These are phyloP conservation scores for Saccharomyces cerevisiae DNA, from an alignment of 805 yeast species.

Conservation along the genomic window DNA sequence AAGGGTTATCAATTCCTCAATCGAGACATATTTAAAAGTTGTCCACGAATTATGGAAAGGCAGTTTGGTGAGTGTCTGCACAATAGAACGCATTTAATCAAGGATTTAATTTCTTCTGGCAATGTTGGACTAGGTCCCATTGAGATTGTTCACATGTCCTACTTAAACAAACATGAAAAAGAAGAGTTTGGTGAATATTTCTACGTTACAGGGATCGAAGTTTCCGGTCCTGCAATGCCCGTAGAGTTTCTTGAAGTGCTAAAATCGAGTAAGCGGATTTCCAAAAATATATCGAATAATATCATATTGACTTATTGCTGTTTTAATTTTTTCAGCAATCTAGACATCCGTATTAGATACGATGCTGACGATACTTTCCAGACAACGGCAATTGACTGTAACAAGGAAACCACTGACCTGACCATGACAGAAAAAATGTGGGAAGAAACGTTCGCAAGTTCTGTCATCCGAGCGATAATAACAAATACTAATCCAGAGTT, in stretches of 20 bases:
- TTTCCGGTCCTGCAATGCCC: slow-evolving; percentile 39
- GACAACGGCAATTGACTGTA: slow-evolving; percentile 25
- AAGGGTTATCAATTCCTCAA: neutral
- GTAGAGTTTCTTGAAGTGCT: slow-evolving; percentile 39
- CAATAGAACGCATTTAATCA: slow-evolving; percentile 17
- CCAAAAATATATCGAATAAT: slow-evolving; percentile 13
- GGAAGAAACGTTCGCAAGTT: slow-evolving; percentile 55
- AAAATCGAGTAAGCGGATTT: slow-evolving; percentile 16
- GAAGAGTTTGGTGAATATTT: slow-evolving; percentile 47
- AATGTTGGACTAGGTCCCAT: slow-evolving; percentile 59
- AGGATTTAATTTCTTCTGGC: slow-evolving; percentile 11
- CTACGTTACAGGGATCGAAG: slow-evolving; percentile 40
- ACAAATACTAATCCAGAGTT: slow-evolving; percentile 46
- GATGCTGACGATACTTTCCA: slow-evolving; percentile 28
- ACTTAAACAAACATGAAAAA: slow-evolving; percentile 31
- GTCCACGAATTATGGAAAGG: slow-evolving; percentile 24
- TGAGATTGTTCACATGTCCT: slow-evolving; percentile 47
- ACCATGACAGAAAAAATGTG: slow-evolving; percentile 36
- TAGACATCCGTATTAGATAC: slow-evolving; percentile 65
- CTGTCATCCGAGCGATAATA: slow-evolving; percentile 46
- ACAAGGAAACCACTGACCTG: slow-evolving; percentile 23
- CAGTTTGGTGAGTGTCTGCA: slow-evolving; percentile 28
- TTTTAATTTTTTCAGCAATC: slow-evolving; percentile 63
- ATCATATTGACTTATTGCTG: slow-evolving; percentile 46
- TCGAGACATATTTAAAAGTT: slow-evolving; percentile 9